Conservation (phyloP, 305 asterid genomes). For the Stenogyne calaminthoides region DNA sequence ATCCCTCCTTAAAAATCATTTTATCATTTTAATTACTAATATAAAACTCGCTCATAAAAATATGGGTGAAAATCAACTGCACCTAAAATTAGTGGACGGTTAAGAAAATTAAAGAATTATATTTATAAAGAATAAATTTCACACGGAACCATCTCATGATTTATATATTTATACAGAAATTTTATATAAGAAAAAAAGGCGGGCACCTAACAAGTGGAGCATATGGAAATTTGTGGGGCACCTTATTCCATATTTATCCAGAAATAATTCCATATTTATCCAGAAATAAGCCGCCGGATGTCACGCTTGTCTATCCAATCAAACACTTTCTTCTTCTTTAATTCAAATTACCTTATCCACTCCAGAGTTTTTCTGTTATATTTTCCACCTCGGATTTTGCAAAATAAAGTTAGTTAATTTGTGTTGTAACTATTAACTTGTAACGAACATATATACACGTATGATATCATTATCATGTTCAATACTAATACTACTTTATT, state of each 20-base stretch:
- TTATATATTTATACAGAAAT: too few species aligned
- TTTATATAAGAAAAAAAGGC: not conserved
- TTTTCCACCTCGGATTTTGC: conserved; percentile 2
- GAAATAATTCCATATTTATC: conserved; percentile 19
- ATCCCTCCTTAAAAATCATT: too few species aligned
- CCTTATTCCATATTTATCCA: conserved; percentile 9
- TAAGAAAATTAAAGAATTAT: too few species aligned
- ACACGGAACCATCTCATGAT: too few species aligned
- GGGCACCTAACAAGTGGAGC: not conserved
- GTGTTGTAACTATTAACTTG: not conserved
- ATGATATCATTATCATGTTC: too few species aligned
- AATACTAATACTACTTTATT: too few species aligned
- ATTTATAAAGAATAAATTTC: too few species aligned
- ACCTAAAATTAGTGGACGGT: too few species aligned
- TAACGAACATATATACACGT: too few species aligned
- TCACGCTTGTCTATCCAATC: conserved; percentile 21
- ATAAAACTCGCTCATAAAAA: too few species aligned
- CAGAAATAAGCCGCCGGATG: conserved; percentile 14
- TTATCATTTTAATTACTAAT: too few species aligned
- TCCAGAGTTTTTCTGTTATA: not conserved
- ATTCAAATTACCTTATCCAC: conserved; percentile 1
- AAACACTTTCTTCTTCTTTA: not conserved
- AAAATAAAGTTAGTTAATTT: not conserved
- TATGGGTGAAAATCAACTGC: too few species aligned
- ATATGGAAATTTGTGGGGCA: not conserved